These are phyloP conservation scores for Heterobasidion occidentale DNA, from an alignment of 1,284 basidiomycete species.

Conservation along the genomic window DNA sequence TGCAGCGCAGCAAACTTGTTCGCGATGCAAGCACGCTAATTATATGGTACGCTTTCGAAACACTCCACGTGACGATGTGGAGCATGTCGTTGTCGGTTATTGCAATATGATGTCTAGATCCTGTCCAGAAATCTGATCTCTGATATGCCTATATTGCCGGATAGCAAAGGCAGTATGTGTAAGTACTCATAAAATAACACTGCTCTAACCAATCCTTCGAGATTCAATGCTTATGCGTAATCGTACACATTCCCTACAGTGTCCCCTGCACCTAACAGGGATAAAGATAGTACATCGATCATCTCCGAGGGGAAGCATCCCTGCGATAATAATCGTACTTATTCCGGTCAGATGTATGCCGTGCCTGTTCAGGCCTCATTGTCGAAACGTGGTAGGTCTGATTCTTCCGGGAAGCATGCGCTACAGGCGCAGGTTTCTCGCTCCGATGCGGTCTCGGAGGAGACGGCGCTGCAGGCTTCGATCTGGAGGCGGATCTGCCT, in stretches of 20 bases:
- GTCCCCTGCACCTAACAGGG: background rate
- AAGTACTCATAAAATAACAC: background rate
- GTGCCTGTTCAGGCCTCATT: background rate
- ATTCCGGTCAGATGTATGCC: slow-evolving; percentile 7
- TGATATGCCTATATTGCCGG: too few relatives aligned
- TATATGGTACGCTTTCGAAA: background rate
- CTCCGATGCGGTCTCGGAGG: slow-evolving; percentile 5
- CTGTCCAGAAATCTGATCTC: too few relatives aligned
- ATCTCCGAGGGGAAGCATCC: slow-evolving; percentile 34
- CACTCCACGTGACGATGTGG: background rate
- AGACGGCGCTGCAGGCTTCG: background rate
- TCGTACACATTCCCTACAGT: background rate
- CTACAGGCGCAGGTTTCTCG: slow-evolving; percentile 7
- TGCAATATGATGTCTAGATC: too few relatives aligned
- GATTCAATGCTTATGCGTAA: background rate
- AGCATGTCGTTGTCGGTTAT: background rate
- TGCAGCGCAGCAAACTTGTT: too few relatives aligned
- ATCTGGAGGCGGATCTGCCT: slow-evolving; percentile 16
- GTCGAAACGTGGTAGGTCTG: slow-evolving; percentile 9
- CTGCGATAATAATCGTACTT: slow-evolving; percentile 24
- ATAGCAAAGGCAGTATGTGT: too few relatives aligned
- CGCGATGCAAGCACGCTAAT: background rate
- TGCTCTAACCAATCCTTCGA: background rate
- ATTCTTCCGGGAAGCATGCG: background rate
- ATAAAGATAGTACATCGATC: slow-evolving; percentile 3